Evolutionary conservation across 2,329 filamentous ascomycete genomes (phyloP).

Genomic region (Xylaria digitata): DNA sequence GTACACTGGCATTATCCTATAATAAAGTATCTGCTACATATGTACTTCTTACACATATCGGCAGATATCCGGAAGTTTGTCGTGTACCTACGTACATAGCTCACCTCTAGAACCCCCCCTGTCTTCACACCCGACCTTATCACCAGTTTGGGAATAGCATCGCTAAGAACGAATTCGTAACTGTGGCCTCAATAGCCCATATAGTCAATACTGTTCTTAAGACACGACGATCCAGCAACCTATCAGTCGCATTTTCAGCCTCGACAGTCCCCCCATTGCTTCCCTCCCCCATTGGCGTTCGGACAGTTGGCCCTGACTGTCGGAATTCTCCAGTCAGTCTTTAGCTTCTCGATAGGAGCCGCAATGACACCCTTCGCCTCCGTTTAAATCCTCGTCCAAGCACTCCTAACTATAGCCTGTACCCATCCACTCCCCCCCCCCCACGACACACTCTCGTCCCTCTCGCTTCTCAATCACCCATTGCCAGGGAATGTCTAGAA

Average conservation of each 20-base stretch:
- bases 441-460: neutral
- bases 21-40: conserved; percentile 1
- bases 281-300: conserved; percentile 7
- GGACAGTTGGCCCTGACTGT: neutral
- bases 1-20: neutral
- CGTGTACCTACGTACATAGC: no score
- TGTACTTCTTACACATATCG: conserved; percentile 34
- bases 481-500: conserved; percentile 15
- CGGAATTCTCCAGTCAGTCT: neutral
- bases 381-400: conserved; percentile 27
- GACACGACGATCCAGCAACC: conserved; percentile 8
- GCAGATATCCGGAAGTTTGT: conserved; percentile 50
- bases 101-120: neutral
- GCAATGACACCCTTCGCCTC: conserved; percentile 26
- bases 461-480: neutral
- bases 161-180: conserved; percentile 40
- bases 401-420: neutral
- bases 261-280: neutral
- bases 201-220: no score
- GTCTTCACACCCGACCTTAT: conserved; percentile 14
- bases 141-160: conserved; percentile 42
- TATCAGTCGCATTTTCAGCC: conserved; percentile 3
- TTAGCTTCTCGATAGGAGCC: conserved; percentile 2
- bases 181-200: conserved; percentile 41
- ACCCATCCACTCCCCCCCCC: conserved; percentile 16